These are phyloP conservation scores for Fusarium sp. DNA, from an alignment of 2,329 filamentous ascomycete genomes.

Conservation along the genomic window DNA sequence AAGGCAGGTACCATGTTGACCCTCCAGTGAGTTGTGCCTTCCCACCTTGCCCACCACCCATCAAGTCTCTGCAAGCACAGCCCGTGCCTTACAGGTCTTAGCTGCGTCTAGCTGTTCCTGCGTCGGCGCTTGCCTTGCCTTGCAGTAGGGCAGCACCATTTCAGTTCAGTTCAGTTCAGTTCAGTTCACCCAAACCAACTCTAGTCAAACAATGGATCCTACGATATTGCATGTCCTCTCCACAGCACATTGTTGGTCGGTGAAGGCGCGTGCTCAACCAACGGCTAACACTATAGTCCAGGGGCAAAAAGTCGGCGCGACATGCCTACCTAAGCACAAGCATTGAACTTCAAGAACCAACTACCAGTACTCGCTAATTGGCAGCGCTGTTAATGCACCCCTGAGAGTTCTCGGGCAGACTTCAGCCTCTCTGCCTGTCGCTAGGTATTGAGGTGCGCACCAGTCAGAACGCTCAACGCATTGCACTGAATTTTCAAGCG, in stretches of 20 bases:
- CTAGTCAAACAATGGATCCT: background rate
- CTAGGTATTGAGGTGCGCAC: constrained; percentile 3
- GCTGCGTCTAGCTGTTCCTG: constrained; percentile 30
- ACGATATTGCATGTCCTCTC: constrained; percentile 9
- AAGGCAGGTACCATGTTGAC: constrained; percentile 39
- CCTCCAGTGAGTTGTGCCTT: constrained; percentile 10
- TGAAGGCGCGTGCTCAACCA: constrained; percentile 36
- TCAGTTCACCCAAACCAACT: background rate
- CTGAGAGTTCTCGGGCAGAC: background rate
- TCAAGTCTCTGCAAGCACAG: constrained; percentile 6
- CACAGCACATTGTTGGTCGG: constrained; percentile 29
- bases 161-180: background rate
- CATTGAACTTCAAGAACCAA: constrained; percentile 23
- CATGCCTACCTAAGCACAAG: background rate
- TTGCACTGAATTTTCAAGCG: constrained; percentile 12
- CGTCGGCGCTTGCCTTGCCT: constrained; percentile 29
- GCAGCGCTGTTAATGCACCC: constrained; percentile 24
- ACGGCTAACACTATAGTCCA: constrained; percentile 28
- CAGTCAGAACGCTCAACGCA: constrained; percentile 14
- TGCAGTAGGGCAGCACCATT: constrained; percentile 2
- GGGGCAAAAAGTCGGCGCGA: constrained; percentile 23
- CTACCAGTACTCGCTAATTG: constrained; percentile 28
- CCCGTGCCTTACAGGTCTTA: constrained; percentile 16
- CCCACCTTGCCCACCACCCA: constrained; percentile 1
- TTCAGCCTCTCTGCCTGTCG: background rate